Evolutionary conservation across 1,284 basidiomycete species (phyloP).

Genomic region (Ceratorhiza oryzae-sativae): DNA sequence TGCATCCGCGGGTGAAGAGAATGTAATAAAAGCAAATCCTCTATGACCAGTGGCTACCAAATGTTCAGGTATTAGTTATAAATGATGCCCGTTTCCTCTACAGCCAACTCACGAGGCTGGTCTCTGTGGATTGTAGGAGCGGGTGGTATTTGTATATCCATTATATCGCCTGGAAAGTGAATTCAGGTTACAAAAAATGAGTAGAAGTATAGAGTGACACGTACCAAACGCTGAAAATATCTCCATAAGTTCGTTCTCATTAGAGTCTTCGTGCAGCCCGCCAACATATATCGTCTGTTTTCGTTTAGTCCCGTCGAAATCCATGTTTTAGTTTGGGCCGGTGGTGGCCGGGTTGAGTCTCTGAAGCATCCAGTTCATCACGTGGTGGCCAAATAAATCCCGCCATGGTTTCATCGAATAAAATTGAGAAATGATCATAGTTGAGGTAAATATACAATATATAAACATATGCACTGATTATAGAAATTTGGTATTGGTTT

Average conservation of each 20-base stretch:
- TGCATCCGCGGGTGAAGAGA: conserved; percentile 73
- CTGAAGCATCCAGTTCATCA: neutral
- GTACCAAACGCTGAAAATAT: conserved; percentile 78
- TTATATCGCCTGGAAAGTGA: conserved; percentile 68
- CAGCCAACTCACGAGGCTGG: conserved; percentile 32
- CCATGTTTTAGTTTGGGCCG: conserved; percentile 18
- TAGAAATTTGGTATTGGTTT: neutral
- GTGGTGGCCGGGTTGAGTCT: neutral
- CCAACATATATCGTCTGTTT: conserved; percentile 84
- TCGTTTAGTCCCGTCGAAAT: conserved; percentile 69
- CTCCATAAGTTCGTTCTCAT: conserved; percentile 71
- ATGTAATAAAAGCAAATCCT: conserved; percentile 83
- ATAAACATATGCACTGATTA: neutral
- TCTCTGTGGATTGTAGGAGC: conserved; percentile 64
- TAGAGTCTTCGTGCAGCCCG: conserved; percentile 75
- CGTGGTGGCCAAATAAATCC: conserved; percentile 28
- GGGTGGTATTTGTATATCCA: conserved; percentile 79
- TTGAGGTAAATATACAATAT: neutral
- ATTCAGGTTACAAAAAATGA: conserved; percentile 12
- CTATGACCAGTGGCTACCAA: conserved; percentile 72
- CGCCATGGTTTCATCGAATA: neutral
- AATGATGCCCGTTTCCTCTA: conserved; percentile 25
- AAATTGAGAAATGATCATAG: neutral
- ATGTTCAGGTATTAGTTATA: conserved; percentile 41
- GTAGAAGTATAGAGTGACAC: conserved; percentile 43